A percentile compares a stretch with the other conserved stretches of the same genome.
These are phyloP conservation scores for Spinellus fusiger DNA, from an alignment of 192 early-diverging fungal genomes.

Conservation along the genomic window DNA sequence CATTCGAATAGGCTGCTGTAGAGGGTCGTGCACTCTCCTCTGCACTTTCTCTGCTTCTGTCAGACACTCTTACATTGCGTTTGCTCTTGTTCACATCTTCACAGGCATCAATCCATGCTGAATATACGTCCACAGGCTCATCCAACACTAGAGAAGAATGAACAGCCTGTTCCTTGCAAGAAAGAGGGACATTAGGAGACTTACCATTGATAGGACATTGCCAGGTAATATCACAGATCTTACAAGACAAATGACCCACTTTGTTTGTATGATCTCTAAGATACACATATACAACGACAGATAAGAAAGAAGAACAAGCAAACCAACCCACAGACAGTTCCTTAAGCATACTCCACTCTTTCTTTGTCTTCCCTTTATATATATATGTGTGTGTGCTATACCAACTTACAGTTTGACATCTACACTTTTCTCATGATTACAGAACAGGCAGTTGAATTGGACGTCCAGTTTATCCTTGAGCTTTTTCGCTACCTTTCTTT, in stretches of 20 bases:
- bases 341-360: too few relatives aligned
- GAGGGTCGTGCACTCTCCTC: slow-evolving; percentile 6
- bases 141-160: slow-evolving; percentile 46
- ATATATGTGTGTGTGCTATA: not conserved
- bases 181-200: slow-evolving; percentile 1
- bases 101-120: slow-evolving; percentile 84
- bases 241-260: slow-evolving; percentile 72
- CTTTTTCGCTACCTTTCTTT: slow-evolving; percentile 63
- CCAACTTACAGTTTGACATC: slow-evolving; percentile 63
- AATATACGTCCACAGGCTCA: slow-evolving; percentile 85
- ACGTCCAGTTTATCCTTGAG: slow-evolving; percentile 63
- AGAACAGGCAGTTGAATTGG: slow-evolving; percentile 77
- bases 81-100: slow-evolving; percentile 47
- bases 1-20: slow-evolving; percentile 6
- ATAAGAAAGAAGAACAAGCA: slow-evolving; percentile 4
- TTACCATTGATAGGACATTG: slow-evolving; percentile 65
- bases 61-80: slow-evolving; percentile 6
- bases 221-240: slow-evolving; percentile 69
- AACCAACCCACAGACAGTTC: too few relatives aligned
- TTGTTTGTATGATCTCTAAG: slow-evolving; percentile 55
- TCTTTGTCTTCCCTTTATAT: not conserved
- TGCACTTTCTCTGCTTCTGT: not conserved
- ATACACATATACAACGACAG: not conserved
- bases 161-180: not conserved
- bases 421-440: slow-evolving; percentile 83